Evolutionary conservation across 2,329 filamentous ascomycete species (phyloP).

Genomic region (Fusarium mexicanum): DNA sequence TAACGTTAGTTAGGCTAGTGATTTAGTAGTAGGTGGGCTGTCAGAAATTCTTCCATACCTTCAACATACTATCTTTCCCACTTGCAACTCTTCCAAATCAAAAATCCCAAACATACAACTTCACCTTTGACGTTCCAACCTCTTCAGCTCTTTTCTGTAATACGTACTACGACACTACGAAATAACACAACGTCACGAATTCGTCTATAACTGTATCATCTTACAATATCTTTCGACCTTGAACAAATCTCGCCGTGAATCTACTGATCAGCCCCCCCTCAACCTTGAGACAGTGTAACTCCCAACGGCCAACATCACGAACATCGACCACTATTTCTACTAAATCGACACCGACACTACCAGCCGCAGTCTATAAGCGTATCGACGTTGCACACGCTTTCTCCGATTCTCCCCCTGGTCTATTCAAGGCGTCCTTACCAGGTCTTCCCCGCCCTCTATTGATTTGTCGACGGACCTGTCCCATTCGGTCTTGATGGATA

Average conservation of each 20-base stretch:
- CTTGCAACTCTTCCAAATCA: slow-evolving; percentile 28
- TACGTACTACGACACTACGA: neutral
- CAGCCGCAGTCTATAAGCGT: neutral
- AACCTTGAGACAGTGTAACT: slow-evolving; percentile 33
- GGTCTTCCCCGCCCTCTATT: slow-evolving; percentile 40
- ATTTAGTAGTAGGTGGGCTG: slow-evolving; percentile 21
- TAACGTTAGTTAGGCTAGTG: neutral
- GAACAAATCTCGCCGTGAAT: slow-evolving; percentile 7
- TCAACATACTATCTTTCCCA: slow-evolving; percentile 14
- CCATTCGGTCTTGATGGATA: slow-evolving; percentile 62
- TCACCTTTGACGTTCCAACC: slow-evolving; percentile 5
- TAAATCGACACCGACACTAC: neutral
- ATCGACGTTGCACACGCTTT: slow-evolving; percentile 9
- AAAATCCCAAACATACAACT: slow-evolving; percentile 30
- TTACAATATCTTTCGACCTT: slow-evolving; percentile 11
- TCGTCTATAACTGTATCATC: neutral
- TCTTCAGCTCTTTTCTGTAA: neutral
- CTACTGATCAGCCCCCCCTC: slow-evolving; percentile 30
- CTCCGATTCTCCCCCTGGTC: slow-evolving; percentile 4
- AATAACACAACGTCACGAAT: slow-evolving; percentile 17
- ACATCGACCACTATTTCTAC: slow-evolving; percentile 13
- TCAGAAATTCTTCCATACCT: slow-evolving; percentile 34
- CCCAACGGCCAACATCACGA: slow-evolving; percentile 24
- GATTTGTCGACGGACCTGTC: slow-evolving; percentile 36
- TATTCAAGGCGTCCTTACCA: slow-evolving; percentile 31